Conservation (phyloP, 345 rosid species). For the Geranium rotundifolium region DNA sequence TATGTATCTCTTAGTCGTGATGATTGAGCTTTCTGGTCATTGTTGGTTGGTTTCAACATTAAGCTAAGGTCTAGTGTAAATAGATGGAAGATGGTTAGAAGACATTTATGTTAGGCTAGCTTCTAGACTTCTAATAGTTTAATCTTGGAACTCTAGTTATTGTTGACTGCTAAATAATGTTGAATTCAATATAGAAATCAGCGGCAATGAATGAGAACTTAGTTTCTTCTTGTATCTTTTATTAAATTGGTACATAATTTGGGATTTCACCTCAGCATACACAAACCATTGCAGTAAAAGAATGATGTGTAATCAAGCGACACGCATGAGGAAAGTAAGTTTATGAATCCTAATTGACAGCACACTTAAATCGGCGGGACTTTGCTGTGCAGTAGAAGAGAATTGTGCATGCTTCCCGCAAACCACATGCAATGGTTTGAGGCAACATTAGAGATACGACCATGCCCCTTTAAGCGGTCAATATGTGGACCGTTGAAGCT, state of each 20-base stretch:
- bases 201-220: background rate
- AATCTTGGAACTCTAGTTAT: background rate
- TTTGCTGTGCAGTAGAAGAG: background rate
- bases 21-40: background rate
- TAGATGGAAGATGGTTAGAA: background rate
- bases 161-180: too few species aligned
- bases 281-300: background rate
- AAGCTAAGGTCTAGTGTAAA: background rate
- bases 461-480: background rate
- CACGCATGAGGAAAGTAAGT: background rate
- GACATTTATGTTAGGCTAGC: background rate
- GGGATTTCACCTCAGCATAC: background rate
- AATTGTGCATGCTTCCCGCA: background rate
- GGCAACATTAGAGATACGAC: background rate
- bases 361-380: background rate
- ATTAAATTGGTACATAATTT: background rate
- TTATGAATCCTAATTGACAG: background rate
- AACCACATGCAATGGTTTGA: background rate
- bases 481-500: background rate
- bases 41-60: background rate
- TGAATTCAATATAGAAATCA: background rate
- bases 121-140: background rate
- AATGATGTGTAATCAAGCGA: background rate
- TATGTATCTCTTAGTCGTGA: background rate
- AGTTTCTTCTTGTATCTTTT: background rate